Conservation (phyloP, 495 filamentous ascomycete species). For the Platismatia glauca region DNA sequence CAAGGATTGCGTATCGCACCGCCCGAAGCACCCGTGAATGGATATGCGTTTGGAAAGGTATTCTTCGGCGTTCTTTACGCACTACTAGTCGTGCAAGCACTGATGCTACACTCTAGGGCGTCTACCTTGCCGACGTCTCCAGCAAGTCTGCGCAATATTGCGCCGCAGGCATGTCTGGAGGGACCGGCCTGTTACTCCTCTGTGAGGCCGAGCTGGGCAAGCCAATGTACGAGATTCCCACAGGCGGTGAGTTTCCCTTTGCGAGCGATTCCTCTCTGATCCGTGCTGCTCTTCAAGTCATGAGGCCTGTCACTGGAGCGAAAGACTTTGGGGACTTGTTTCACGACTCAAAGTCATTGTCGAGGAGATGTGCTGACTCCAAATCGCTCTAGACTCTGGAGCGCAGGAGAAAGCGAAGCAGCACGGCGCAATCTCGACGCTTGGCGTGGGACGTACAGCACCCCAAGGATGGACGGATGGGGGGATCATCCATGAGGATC, state of each 20-base stretch:
- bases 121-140: slow-evolving; percentile 80
- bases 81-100: not conserved
- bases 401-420: slow-evolving; percentile 56
- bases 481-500: slow-evolving; percentile 45
- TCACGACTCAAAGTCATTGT: no score
- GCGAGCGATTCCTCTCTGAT: no score
- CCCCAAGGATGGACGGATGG: slow-evolving; percentile 73
- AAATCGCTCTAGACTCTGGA: slow-evolving; percentile 5
- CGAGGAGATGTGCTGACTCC: no score
- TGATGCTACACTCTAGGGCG: slow-evolving; percentile 37
- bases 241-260: not conserved
- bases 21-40: slow-evolving; percentile 67
- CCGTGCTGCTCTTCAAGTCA: no score
- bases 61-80: not conserved
- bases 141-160: slow-evolving; percentile 76
- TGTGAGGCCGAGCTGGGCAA: slow-evolving; percentile 64
- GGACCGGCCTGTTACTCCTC: slow-evolving; percentile 56
- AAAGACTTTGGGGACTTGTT: no score
- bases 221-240: slow-evolving; percentile 45
- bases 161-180: slow-evolving; percentile 42
- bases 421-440: slow-evolving; percentile 53
- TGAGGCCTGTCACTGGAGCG: no score
- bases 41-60: slow-evolving; percentile 72
- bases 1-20: slow-evolving; percentile 83
- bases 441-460: slow-evolving; percentile 51